Percentiles rank a stretch among this genome's conserved stretches.
These are phyloP conservation scores for Mortierella sp. DNA, from an alignment of 371 early-diverging fungal species.

Conservation along the genomic window DNA sequence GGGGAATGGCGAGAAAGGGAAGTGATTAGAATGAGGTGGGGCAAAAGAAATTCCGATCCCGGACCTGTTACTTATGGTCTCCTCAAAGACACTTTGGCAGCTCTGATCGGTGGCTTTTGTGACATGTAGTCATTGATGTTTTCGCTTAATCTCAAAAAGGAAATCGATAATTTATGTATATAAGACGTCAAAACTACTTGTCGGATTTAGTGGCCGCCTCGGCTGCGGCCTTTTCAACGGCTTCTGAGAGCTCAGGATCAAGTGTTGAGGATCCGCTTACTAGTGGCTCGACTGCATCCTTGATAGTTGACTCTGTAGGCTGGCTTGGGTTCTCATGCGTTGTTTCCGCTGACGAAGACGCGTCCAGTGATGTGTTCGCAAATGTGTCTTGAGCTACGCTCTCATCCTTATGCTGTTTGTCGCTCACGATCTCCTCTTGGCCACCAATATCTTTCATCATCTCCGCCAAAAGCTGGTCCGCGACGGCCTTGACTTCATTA, in stretches of 20 bases:
- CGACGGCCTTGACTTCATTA: conserved; percentile 48
- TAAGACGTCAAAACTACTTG: conserved; percentile 10
- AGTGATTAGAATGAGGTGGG: conserved; percentile 4
- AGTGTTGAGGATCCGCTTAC: conserved; percentile 38
- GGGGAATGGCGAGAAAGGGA: conserved; percentile 4
- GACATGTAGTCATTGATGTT: not conserved
- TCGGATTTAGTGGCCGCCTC: conserved; percentile 40
- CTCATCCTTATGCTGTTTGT: not conserved
- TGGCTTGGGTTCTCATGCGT: conserved; percentile 22
- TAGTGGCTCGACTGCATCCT: conserved; percentile 33
- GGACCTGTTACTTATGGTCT: not conserved
- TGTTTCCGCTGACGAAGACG: conserved; percentile 26
- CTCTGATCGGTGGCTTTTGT: conserved; percentile 8
- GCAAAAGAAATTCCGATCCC: conserved; percentile 21
- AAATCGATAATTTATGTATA: not conserved
- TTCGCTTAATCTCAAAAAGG: conserved; percentile 10
- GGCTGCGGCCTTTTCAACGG: conserved; percentile 40
- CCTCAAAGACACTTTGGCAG: not conserved
- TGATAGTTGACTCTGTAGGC: conserved; percentile 40
- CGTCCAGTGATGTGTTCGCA: conserved; percentile 2
- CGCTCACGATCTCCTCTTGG: conserved; percentile 34
- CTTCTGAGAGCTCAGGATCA: conserved; percentile 40
- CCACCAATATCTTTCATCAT: conserved; percentile 48
- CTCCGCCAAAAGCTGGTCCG: conserved; percentile 49
- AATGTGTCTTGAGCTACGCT: not conserved